Evolutionary conservation across 371 early-diverging fungal species (phyloP).

Genomic region (Mortierella sp.): DNA sequence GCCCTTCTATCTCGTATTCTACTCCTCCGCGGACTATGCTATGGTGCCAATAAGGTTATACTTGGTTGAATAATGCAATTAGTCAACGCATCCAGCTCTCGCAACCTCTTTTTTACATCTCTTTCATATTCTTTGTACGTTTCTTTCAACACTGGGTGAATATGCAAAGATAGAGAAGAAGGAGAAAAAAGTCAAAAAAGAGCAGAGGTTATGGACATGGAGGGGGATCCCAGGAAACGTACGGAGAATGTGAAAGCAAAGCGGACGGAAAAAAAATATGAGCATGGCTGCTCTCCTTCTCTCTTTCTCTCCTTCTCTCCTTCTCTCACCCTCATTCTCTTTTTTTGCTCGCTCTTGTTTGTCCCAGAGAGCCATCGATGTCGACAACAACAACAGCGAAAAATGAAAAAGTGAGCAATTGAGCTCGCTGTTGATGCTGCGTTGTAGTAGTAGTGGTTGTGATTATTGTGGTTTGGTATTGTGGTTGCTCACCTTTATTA

Average conservation of each 20-base stretch:
- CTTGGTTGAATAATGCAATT: slow-evolving; percentile 7
- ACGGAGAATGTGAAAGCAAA: slow-evolving; percentile 7
- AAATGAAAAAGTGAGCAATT: neutral
- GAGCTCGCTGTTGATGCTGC: neutral
- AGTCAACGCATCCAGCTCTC: neutral
- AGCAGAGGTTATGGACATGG: neutral
- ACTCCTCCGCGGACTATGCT: neutral
- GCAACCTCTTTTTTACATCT: neutral
- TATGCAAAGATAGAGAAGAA: neutral
- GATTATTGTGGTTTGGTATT: neutral
- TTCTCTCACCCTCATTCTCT: neutral
- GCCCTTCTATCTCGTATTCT: neutral
- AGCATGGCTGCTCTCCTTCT: neutral
- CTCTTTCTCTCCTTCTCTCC: neutral
- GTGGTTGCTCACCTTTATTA: neutral
- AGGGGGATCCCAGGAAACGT: neutral
- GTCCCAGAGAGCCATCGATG: slow-evolving; percentile 2
- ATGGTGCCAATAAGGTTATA: neutral
- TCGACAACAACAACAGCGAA: neutral
- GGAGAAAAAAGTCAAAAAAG: neutral
- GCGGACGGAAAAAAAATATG: neutral
- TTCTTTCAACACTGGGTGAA: neutral
- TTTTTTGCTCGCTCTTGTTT: neutral
- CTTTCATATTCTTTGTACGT: neutral
- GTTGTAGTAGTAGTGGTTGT: too few species aligned